Percentiles rank a stretch among this genome's conserved stretches.
Conservation (phyloP, 306 rosid genomes). For the Senna tora region DNA sequence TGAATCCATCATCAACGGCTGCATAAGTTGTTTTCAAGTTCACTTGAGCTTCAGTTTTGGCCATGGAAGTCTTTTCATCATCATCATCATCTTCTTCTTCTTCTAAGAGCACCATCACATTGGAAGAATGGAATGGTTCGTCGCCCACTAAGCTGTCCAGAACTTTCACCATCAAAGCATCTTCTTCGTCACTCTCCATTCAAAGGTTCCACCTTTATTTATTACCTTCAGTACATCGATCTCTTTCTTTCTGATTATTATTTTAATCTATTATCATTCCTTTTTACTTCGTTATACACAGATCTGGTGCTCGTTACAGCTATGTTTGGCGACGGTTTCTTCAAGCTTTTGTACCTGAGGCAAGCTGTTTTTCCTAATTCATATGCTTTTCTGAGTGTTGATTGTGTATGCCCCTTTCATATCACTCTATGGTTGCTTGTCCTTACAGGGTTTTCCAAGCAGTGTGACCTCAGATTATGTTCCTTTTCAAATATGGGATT, state of each 20-base stretch:
- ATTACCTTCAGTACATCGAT: background rate
- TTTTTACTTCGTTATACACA: conserved; percentile 22
- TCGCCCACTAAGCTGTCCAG: conserved; percentile 75
- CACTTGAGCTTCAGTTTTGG: conserved; percentile 15
- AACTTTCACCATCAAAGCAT: conserved; percentile 76
- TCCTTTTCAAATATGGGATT: conserved; percentile 96
- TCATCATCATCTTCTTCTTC: no score
- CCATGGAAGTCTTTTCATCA: conserved; percentile 48
- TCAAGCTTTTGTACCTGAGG: conserved; percentile 97
- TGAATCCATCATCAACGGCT: background rate
- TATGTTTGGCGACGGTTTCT: conserved; percentile 75
- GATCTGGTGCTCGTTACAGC: conserved; percentile 72
- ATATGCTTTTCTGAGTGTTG: background rate
- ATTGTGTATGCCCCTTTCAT: no score
- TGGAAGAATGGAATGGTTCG: conserved; percentile 93
- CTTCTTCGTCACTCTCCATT: conserved; percentile 59
- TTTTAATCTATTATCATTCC: background rate
- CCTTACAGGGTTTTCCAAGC: conserved; percentile 83
- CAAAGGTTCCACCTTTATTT: conserved; percentile 50
- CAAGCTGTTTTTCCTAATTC: conserved; percentile 41
- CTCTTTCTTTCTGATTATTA: background rate
- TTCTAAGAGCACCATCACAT: conserved; percentile 32
- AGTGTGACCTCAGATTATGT: conserved; percentile 95
- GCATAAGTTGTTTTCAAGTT: background rate
- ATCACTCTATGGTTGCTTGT: conserved; percentile 10